Base-by-base conservation (phyloP, 2,329 filamentous ascomycete species). In the Colletotrichum tanaceti region DNA sequence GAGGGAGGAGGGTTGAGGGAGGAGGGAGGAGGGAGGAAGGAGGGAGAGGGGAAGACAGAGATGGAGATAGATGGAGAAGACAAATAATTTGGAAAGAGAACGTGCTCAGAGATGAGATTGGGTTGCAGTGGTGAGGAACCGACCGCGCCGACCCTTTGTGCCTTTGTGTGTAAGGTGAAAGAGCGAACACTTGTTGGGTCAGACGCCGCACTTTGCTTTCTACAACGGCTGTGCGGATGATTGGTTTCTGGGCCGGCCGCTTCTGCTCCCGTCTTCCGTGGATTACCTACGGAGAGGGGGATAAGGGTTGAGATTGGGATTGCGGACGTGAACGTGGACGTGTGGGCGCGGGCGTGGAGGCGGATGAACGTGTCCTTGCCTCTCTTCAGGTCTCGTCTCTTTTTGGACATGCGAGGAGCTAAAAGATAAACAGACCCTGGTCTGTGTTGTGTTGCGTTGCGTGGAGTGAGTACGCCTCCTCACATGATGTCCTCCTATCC, bases 121-220 rank as follows among this genome's bases (percentile, higher is more conserved):
- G 28, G 46, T 20, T 35, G 22, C 52, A 49, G 35, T 20, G 61
- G 44, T 41, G 63, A 62, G 32, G 49, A 62, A 65, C 58, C 49
- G 58, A 62, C 49, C 14, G 53, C 58, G 63, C 63, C 55, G 49
- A 46, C 58, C 58, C 55, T 58, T 63, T 49, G 57, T 65, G 62
- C 32, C 43, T 35, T 43, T 62, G 47, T 47, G 50, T 53, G 55
- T 22, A 18, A 39, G 20, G 43, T 22, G 58, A 65, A 43, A 58
- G 52, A 22, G 20, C 41, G 63, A 55, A 47, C 49, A 43, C 49
- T 62, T 65, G 58, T 24, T 54, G 22, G 46, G 28, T 39, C 55
- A 47, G 55, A 47, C 38, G 32, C 22, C 64, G 43, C 35, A 13
- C 55, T 53, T 43, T 49, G 13, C 35, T 52, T 60, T 44, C 22